Evolutionary conservation across 1,139 yeast genomes (phyloP), one percentile per base, ranked within the genome.

Genomic region (Hyphopichia buzzinii): DNA sequence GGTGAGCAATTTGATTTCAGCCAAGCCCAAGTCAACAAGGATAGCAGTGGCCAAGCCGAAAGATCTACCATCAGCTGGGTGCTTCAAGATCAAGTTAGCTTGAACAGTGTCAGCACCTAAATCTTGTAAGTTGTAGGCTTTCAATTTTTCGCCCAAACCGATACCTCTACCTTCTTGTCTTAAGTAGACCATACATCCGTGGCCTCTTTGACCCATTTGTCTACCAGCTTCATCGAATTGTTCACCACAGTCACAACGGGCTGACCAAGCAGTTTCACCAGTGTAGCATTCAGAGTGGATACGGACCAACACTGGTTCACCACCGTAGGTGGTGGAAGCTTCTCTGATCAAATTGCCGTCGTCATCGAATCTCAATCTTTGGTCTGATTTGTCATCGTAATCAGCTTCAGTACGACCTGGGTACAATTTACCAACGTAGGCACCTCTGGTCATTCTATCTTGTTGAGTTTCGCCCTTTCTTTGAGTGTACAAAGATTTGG

Each of bases 141-240:
- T 94, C 49, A 94, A 74, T 63, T 94, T 94, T 56, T 94, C 98
- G 16, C 97, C 96, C 15, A 94, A 72, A 3, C 99, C 99, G 46
- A 94, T 94, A 16, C 98, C 98, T 42, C 99, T 79, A 37, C 99
- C 99, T 62, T 94, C 99, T 61, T 94, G 99, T 53, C 99, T 79
- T 44, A 94, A 69, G 58, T 94, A 94, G 1, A 94, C 97, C 40
- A 94, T 89, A 48, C 96, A 92, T 17, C 98, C 98, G 48, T 81
- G 84, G 12, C 96, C 97, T 31, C 72, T 72, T 37, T 74, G 67
- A 4, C 96, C 95, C 90, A 94, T 92, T 31, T 86, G 64, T 43
- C 95, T 74, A 7, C 97, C 98, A 1, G 98, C 97, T 60, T 94
- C 97, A 60, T 92, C 97, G 50, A 94, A 86, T 67, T 94, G 98